phyloP scores from a whole-genome alignment of 2,329 filamentous ascomycete species.

The Cercospora nicotianae region DNA sequence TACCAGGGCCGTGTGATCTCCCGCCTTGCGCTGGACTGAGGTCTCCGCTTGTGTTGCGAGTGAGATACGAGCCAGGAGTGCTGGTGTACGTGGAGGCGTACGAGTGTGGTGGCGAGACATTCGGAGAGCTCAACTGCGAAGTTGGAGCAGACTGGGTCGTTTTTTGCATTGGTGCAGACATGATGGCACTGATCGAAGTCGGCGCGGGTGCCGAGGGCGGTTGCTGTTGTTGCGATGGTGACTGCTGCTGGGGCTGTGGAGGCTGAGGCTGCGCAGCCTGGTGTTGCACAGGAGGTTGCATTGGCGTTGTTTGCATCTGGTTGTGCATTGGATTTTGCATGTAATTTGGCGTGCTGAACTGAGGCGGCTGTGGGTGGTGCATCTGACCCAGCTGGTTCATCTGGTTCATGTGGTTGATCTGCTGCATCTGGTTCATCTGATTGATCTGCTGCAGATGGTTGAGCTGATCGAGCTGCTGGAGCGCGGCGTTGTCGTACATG shows the following conservation, averaged over 20 bases:
- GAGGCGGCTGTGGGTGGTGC: slow-evolving; percentile 25
- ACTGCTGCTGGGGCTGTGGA: slow-evolving; percentile 15
- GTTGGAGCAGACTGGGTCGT: slow-evolving; percentile 85
- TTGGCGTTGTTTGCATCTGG: slow-evolving; percentile 11
- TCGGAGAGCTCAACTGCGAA: slow-evolving; percentile 86
- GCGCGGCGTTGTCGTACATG: slow-evolving; percentile 52
- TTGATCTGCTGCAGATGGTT: slow-evolving; percentile 73
- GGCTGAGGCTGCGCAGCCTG: slow-evolving; percentile 17
- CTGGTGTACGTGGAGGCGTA: slow-evolving; percentile 62
- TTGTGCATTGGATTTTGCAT: slow-evolving; percentile 8
- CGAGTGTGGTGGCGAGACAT: slow-evolving; percentile 91
- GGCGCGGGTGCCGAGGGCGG: slow-evolving; percentile 14
- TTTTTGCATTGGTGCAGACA: slow-evolving; percentile 50
- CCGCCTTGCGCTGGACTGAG: slow-evolving; percentile 48
- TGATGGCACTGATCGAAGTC: slow-evolving; percentile 13
- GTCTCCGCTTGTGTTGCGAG: slow-evolving; percentile 54
- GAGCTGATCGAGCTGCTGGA: slow-evolving; percentile 54
- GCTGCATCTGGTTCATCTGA: slow-evolving; percentile 63
- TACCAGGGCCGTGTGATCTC: slow-evolving; percentile 54
- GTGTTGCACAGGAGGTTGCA: slow-evolving; percentile 16
- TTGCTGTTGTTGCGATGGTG: slow-evolving; percentile 19
- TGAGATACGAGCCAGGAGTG: slow-evolving; percentile 58
- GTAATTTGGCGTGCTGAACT: slow-evolving; percentile 14
- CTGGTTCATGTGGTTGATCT: slow-evolving; percentile 31
- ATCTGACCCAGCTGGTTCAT: slow-evolving; percentile 27